Conservation (phyloP, 176 grass and related monocot species). For the Zizania latifolia region DNA sequence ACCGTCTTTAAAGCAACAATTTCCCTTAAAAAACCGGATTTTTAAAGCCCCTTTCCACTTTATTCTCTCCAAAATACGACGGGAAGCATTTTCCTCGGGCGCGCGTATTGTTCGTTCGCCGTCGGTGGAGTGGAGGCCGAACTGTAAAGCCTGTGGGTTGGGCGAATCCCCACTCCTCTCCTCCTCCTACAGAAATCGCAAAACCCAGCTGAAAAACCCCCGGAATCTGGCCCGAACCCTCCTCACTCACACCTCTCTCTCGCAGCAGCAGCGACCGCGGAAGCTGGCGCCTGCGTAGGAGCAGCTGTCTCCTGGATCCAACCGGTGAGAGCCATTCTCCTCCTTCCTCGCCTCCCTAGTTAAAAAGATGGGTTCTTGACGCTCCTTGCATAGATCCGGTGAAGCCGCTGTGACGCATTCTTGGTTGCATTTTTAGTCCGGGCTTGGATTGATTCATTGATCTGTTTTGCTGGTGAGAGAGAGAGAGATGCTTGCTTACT, state of each 20-base stretch:
- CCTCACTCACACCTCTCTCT: background rate
- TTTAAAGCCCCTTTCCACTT: background rate
- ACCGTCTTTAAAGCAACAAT: background rate
- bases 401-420: background rate
- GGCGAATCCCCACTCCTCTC: conserved; percentile 28
- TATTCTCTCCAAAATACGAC: conserved; percentile 4
- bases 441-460: background rate
- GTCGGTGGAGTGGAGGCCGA: conserved; percentile 26
- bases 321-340: conserved; percentile 8
- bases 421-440: background rate
- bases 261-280: background rate
- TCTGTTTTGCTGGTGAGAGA: background rate
- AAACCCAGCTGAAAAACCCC: conserved; percentile 8
- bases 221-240: background rate
- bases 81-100: background rate
- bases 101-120: background rate
- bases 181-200: background rate
- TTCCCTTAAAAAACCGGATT: background rate
- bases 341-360: background rate
- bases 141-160: background rate
- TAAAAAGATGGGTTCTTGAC: background rate
- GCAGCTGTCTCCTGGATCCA: conserved; percentile 4
- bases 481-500: background rate
- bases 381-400: background rate
- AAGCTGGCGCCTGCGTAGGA: background rate